Evolutionary conservation across 2,329 filamentous ascomycete species (phyloP).

Genomic region (Colletotrichum sp.): DNA sequence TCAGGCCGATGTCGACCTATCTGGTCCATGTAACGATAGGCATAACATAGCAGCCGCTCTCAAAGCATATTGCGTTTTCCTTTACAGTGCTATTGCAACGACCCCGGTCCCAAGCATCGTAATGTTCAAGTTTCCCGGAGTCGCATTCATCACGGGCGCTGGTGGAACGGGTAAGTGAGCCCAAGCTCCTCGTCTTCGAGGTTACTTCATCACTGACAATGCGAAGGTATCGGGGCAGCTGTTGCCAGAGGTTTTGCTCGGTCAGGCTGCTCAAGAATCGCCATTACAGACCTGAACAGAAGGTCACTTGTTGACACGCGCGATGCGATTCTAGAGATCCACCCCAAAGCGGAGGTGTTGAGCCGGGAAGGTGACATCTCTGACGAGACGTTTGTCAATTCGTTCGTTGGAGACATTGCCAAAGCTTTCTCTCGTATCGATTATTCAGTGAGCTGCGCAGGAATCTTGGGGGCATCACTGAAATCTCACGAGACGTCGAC

Average conservation of each 20-base stretch:
- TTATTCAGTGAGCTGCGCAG: conserved; percentile 62
- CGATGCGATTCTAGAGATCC: conserved; percentile 33
- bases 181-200: not conserved
- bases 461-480: conserved; percentile 48
- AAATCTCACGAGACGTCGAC: conserved; percentile 50
- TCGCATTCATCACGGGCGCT: conserved; percentile 52
- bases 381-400: conserved; percentile 46
- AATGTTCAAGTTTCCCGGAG: conserved; percentile 41
- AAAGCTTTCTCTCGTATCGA: conserved; percentile 51
- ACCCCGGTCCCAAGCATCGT: not conserved
- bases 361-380: conserved; percentile 49
- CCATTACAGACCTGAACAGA: conserved; percentile 57
- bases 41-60: not conserved
- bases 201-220: not conserved
- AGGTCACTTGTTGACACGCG: conserved; percentile 40
- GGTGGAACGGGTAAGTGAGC: conserved; percentile 45
- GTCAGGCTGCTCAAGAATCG: conserved; percentile 54
- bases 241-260: conserved; percentile 54
- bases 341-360: conserved; percentile 38
- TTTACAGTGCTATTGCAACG: not conserved
- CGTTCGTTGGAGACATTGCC: conserved; percentile 36
- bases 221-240: conserved; percentile 59
- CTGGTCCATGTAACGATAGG: not conserved
- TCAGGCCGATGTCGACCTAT: not conserved
- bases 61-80: not conserved